Evolutionary conservation across 441 rosid species (phyloP).

Genomic region (Populus tomentosa): DNA sequence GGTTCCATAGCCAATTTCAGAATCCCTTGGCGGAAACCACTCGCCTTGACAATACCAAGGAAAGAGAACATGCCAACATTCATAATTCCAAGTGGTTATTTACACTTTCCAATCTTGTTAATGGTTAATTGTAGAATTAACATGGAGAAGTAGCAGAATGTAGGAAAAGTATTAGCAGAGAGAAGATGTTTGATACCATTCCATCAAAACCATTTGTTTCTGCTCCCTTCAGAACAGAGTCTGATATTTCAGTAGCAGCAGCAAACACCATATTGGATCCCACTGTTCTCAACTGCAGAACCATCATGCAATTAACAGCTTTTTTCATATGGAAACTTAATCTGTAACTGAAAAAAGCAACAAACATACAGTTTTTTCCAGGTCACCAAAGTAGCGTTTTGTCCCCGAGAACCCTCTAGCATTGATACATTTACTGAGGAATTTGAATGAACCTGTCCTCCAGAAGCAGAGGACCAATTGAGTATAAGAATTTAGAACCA

Average conservation of each 20-base stretch:
- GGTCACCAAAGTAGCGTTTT: slow-evolving; percentile 91
- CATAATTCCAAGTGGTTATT: background rate
- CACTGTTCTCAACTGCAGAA: slow-evolving; percentile 72
- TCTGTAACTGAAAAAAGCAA: slow-evolving; percentile 11
- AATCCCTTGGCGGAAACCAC: slow-evolving; percentile 90
- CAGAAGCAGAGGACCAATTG: slow-evolving; percentile 21
- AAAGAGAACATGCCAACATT: slow-evolving; percentile 11
- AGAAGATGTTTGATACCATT: slow-evolving; percentile 49
- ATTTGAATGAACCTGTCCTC: slow-evolving; percentile 76
- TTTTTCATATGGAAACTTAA: slow-evolving; percentile 7
- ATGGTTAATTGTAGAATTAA: background rate
- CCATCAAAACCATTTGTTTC: slow-evolving; percentile 96
- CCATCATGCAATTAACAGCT: slow-evolving; percentile 24
- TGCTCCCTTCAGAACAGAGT: slow-evolving; percentile 84
- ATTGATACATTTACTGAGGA: slow-evolving; percentile 71
- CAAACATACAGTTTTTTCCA: slow-evolving; percentile 78
- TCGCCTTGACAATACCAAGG: slow-evolving; percentile 43
- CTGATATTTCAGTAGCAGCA: slow-evolving; percentile 90
- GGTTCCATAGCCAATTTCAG: slow-evolving; percentile 98
- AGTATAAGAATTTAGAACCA: background rate
- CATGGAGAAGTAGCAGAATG: background rate
- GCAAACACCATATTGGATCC: slow-evolving; percentile 88
- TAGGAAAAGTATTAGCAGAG: slow-evolving; percentile 6
- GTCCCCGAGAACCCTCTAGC: slow-evolving; percentile 83
- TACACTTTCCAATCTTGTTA: background rate